Evolutionary conservation across 2,329 filamentous ascomycete species (phyloP).

Genomic region (Dothidotthia symphoricarpi): DNA sequence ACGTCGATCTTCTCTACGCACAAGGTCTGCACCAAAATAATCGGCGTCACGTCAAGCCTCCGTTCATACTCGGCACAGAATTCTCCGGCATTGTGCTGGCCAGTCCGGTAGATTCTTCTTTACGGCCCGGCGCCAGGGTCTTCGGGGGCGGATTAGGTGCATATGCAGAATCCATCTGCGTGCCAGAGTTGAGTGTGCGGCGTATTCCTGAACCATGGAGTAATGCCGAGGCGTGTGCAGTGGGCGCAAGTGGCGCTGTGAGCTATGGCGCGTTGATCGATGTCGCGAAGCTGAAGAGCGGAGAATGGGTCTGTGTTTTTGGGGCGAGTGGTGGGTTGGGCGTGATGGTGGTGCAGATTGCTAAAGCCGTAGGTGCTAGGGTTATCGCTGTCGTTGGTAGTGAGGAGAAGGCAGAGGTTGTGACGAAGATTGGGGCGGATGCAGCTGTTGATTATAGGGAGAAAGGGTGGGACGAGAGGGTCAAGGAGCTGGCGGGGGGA

Average conservation of each 20-base stretch:
- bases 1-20: slow-evolving; percentile 61
- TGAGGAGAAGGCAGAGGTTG: slow-evolving; percentile 47
- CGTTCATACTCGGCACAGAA: slow-evolving; percentile 61
- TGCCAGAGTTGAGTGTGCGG: slow-evolving; percentile 44
- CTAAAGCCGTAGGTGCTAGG: slow-evolving; percentile 52
- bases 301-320: slow-evolving; percentile 55
- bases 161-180: slow-evolving; percentile 53
- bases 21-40: slow-evolving; percentile 62
- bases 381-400: slow-evolving; percentile 56
- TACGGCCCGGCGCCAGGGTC: slow-evolving; percentile 52
- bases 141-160: slow-evolving; percentile 55
- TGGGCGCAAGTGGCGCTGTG: slow-evolving; percentile 55
- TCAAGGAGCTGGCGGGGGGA: slow-evolving; percentile 50
- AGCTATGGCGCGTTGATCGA: slow-evolving; percentile 53
- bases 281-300: slow-evolving; percentile 44
- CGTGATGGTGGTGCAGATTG: slow-evolving; percentile 57
- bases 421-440: slow-evolving; percentile 44
- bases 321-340: slow-evolving; percentile 58
- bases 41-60: slow-evolving; percentile 54
- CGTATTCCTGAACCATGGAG: slow-evolving; percentile 49
- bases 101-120: slow-evolving; percentile 34
- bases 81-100: slow-evolving; percentile 56
- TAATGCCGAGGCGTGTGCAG: slow-evolving; percentile 52
- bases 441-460: slow-evolving; percentile 45
- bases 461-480: slow-evolving; percentile 52